Conservation (phyloP, 2,329 filamentous ascomycete species). For the Pestalotiopsis fici region DNA sequence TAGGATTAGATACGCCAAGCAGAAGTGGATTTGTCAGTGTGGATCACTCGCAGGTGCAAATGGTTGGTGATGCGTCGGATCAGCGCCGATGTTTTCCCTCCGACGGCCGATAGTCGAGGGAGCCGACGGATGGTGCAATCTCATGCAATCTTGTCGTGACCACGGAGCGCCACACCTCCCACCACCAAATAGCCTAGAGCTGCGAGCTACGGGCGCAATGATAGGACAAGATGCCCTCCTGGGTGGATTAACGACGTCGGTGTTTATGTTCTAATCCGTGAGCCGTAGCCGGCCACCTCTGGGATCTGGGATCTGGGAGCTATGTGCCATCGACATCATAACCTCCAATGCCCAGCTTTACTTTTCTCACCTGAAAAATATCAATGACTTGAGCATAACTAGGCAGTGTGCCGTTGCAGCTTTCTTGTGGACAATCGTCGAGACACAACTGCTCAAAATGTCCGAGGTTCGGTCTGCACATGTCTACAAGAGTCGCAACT, state of each 20-base stretch:
- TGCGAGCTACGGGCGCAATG: not conserved
- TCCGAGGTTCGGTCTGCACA: slow-evolving; percentile 14
- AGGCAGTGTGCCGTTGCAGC: not conserved
- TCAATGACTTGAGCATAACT: not conserved
- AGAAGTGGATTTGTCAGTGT: not conserved
- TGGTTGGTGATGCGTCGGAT: slow-evolving; percentile 4
- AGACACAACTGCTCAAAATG: slow-evolving; percentile 10
- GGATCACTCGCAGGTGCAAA: not conserved
- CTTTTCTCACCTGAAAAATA: not conserved
- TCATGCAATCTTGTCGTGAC: slow-evolving; percentile 4
- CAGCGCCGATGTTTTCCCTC: slow-evolving; percentile 1
- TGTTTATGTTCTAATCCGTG: slow-evolving; percentile 7
- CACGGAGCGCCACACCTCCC: not conserved
- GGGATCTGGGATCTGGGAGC: not conserved
- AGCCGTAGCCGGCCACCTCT: not conserved
- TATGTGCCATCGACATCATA: slow-evolving; percentile 2
- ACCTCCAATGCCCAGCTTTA: not conserved
- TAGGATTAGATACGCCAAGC: not conserved
- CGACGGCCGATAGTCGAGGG: slow-evolving; percentile 2
- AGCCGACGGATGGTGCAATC: slow-evolving; percentile 10
- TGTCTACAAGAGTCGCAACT: slow-evolving; percentile 16
- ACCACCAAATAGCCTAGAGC: not conserved
- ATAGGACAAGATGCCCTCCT: slow-evolving; percentile 2
- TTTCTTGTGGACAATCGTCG: not conserved
- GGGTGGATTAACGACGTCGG: slow-evolving; percentile 6